Evolutionary conservation across 2,329 filamentous ascomycete genomes (phyloP), one percentile per base, ranked within the genome.

Genomic region (Colletotrichum orbiculare): DNA sequence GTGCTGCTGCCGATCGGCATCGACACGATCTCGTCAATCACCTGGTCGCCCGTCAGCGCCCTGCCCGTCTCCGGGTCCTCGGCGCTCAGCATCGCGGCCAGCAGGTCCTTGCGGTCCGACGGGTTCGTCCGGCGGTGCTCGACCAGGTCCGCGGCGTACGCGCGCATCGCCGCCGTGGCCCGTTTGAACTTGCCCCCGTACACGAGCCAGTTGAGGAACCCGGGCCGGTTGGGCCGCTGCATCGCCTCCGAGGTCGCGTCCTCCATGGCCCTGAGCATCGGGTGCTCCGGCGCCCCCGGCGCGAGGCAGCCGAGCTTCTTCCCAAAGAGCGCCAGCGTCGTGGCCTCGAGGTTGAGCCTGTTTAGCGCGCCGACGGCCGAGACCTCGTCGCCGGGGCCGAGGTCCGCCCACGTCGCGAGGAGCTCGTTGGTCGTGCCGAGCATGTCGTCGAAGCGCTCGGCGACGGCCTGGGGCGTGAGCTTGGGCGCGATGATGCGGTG

Each of bases 21-120:
- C 2, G 85, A 85, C 57, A 91, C 85, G 69, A 92, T 87, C 73
- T 92, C 89, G 74, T 91, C 87, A 52, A 90, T 82, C 53, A 91
- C 83, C 64, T 86, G 85, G 9, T 84, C 83, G 5, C 91, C 85
- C 5, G 77, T 83, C 68, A 92, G 79, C 2, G 76, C 76, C 64
- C 82, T 79, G 35, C 86, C 87, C 0, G 89, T 91, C 71, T 89
- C 82, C 0, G 87, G 84, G 68, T 92, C 90, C 45, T 80, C 82
- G 11, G 79, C 83, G 59, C 83, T 82, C 64, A 92, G 73, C 73
- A 92, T 79, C 3, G 84, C 83, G 54, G 87, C 81, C 8, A 92
- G 81, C 35, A 91, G 69, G 69, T 92, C 89, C 50, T 85, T 82
- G n/a, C 84, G 82, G 11, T 84, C 81, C 0, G 81, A 81, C 0